These are phyloP conservation scores for Phytophthora citricola DNA, from an alignment of 352 stramenopile genomes.

Conservation along the genomic window DNA sequence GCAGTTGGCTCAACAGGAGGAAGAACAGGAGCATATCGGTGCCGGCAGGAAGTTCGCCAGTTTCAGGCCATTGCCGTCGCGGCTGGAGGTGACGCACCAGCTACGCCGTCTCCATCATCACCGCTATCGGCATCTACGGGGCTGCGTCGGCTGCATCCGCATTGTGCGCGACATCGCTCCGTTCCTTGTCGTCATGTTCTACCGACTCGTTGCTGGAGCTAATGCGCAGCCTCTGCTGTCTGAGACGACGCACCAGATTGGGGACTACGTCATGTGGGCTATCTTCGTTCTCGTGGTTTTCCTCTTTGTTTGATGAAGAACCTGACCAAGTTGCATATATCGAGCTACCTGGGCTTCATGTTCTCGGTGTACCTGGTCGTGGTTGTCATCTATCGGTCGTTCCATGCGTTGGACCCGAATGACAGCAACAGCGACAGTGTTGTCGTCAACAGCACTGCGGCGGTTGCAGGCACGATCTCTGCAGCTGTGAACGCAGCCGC, in stretches of 20 bases:
- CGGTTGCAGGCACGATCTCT: conserved; percentile 8
- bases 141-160: conserved; percentile 73
- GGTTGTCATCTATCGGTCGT: conserved; percentile 64
- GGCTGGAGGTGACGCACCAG: conserved; percentile 54
- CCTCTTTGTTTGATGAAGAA: conserved; percentile 76
- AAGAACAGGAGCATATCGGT: conserved; percentile 52
- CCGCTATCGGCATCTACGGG: conserved; percentile 74
- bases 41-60: conserved; percentile 59
- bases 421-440: conserved; percentile 10
- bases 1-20: conserved; percentile 53
- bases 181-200: conserved; percentile 53
- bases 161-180: conserved; percentile 74
- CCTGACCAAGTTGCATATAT: conserved; percentile 67
- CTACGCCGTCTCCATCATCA: conserved; percentile 72
- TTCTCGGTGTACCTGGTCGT: conserved; percentile 72
- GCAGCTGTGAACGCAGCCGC: conserved; percentile 25
- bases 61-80: conserved; percentile 72
- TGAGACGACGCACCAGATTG: conserved; percentile 31
- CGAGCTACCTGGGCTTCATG: conserved; percentile 73
- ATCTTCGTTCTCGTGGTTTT: conserved; percentile 66
- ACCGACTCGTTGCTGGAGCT: conserved; percentile 27
- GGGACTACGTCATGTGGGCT: conserved; percentile 57
- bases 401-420: conserved; percentile 29
- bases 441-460: conserved; percentile 11
- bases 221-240: conserved; percentile 18